phyloP scores from a whole-genome alignment of 192 early-diverging fungal species.

The Fimicolochytrium jonesii region DNA sequence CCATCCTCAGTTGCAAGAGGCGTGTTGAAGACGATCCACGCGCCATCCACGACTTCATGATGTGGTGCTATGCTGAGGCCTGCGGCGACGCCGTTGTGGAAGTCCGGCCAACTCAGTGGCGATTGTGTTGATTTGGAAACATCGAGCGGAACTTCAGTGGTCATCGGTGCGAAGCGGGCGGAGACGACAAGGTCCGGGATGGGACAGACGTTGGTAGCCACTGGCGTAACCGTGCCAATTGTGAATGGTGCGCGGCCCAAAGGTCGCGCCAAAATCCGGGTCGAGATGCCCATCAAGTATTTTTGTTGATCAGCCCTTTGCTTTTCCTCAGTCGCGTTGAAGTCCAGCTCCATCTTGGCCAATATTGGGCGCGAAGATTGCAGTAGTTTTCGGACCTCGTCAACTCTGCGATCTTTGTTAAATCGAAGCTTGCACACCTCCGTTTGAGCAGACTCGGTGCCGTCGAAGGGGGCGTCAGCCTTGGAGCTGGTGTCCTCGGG shows the following conservation, averaged over 20 bases:
- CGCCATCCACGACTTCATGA: conserved; percentile 51
- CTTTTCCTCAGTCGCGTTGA: conserved; percentile 29
- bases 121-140: conserved; percentile 33
- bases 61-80: conserved; percentile 64
- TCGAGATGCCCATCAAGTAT: conserved; percentile 32
- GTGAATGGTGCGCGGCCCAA: conserved; percentile 65
- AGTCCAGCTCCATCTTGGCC: conserved; percentile 1
- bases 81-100: conserved; percentile 82
- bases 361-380: conserved; percentile 34
- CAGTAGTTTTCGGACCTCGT: conserved; percentile 49
- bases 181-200: conserved; percentile 54
- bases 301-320: conserved; percentile 43
- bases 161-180: conserved; percentile 63
- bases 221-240: conserved; percentile 54
- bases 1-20: conserved; percentile 21
- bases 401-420: conserved; percentile 46
- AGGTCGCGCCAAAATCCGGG: conserved; percentile 62
- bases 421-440: conserved; percentile 58
- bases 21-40: conserved; percentile 80
- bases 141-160: conserved; percentile 53
- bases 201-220: conserved; percentile 51
- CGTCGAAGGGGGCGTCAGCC: conserved; percentile 11
- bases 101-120: conserved; percentile 72
- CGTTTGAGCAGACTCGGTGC: conserved; percentile 27
- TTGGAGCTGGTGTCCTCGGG: background rate